phyloP scores from a whole-genome alignment of 2,329 filamentous ascomycete species.

The Alternaria burnsii region DNA sequence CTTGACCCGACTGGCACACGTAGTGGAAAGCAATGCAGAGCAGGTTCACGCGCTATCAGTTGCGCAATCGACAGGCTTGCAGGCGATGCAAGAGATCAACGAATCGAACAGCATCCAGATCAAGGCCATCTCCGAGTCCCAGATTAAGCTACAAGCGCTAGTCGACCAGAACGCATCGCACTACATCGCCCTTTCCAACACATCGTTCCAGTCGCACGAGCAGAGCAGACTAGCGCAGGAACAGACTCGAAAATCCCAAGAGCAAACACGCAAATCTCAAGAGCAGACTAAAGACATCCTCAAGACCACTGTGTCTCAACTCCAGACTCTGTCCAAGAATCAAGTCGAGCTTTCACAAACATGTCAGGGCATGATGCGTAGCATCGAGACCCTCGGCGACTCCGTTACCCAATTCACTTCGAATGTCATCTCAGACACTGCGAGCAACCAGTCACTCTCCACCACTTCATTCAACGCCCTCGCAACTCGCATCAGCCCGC shows the following conservation, averaged over 20 bases:
- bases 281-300: slow-evolving; percentile 41
- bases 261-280: slow-evolving; percentile 21
- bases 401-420: slow-evolving; percentile 27
- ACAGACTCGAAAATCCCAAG: slow-evolving; percentile 22
- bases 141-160: slow-evolving; percentile 41
- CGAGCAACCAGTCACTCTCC: slow-evolving; percentile 20
- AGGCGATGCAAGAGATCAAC: slow-evolving; percentile 50
- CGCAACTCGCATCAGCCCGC: slow-evolving; percentile 37
- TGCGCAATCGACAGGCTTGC: slow-evolving; percentile 45
- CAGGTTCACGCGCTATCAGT: slow-evolving; percentile 46
- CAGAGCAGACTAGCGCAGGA: slow-evolving; percentile 37
- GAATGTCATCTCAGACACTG: slow-evolving; percentile 25
- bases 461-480: slow-evolving; percentile 21
- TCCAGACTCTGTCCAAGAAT: slow-evolving; percentile 38
- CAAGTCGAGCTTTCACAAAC: slow-evolving; percentile 41
- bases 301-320: slow-evolving; percentile 38
- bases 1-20: slow-evolving; percentile 35
- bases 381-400: slow-evolving; percentile 33
- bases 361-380: slow-evolving; percentile 42
- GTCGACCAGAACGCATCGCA: slow-evolving; percentile 47
- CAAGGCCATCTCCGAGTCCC: slow-evolving; percentile 43
- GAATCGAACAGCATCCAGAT: slow-evolving; percentile 47
- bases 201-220: slow-evolving; percentile 41
- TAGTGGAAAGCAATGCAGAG: slow-evolving; percentile 42
- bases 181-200: slow-evolving; percentile 48